A percentile compares a stretch with the other conserved stretches of the same genome.
phyloP scores from a whole-genome alignment of 1,139 yeast genomes.

The Magnusiomyces tetraspermus region DNA sequence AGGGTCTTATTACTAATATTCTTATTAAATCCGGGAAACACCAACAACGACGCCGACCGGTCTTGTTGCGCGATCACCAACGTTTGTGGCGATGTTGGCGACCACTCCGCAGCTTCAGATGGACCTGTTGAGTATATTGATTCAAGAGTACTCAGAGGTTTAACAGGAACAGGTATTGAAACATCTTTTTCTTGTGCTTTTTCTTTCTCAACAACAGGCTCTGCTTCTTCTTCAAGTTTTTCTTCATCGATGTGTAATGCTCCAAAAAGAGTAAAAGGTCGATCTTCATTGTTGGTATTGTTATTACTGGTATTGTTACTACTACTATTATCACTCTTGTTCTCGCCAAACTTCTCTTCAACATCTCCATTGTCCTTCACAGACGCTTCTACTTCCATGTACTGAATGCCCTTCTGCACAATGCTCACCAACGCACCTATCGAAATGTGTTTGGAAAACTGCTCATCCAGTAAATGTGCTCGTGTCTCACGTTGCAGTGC shows the following conservation, averaged over 20 bases:
- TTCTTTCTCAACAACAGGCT: not conserved
- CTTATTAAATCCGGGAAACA: slow-evolving; percentile 8
- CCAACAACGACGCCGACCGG: slow-evolving; percentile 9
- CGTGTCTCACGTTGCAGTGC: slow-evolving; percentile 72
- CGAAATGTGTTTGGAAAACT: slow-evolving; percentile 43
- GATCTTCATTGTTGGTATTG: slow-evolving; percentile 23
- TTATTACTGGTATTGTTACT: too few species aligned
- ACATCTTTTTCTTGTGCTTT: not conserved
- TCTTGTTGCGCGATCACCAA: slow-evolving; percentile 19
- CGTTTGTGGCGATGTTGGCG: slow-evolving; percentile 16
- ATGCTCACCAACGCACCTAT: slow-evolving; percentile 72
- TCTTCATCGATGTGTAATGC: slow-evolving; percentile 26
- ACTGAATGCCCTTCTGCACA: slow-evolving; percentile 78
- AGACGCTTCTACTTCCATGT: slow-evolving; percentile 46
- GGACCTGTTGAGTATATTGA: slow-evolving; percentile 13
- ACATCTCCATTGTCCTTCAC: slow-evolving; percentile 27
- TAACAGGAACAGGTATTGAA: not conserved
- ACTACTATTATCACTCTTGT: too few species aligned
- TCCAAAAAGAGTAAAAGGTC: slow-evolving; percentile 32
- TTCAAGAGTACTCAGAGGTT: slow-evolving; percentile 6
- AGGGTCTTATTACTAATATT: too few species aligned
- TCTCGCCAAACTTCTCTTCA: too few species aligned
- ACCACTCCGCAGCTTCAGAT: slow-evolving; percentile 22
- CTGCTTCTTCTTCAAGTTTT: slow-evolving; percentile 21
- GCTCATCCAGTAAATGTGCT: slow-evolving; percentile 49